Base-by-base conservation (phyloP, 768 basidiomycete species). In the Grammothele lineata region DNA sequence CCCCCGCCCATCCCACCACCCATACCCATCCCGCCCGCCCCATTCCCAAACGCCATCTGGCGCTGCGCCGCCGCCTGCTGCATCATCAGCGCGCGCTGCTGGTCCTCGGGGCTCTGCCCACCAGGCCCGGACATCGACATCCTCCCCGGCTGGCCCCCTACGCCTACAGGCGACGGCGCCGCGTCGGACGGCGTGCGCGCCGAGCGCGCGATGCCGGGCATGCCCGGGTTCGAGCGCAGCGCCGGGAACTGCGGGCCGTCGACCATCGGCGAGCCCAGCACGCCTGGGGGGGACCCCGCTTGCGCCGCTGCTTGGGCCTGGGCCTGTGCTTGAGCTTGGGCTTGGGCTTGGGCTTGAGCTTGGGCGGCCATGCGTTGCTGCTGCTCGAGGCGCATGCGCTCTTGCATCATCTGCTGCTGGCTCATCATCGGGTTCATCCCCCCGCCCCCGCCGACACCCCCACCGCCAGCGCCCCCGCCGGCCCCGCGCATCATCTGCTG, bases 191-290 rank as follows among this genome's bases (percentile, higher is more conserved):
- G 87, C 34, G 87, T 87, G 45, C 85, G 74, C 40, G 79, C 77
- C 55, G 81, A 87, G 56, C 87, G 72, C 18, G 86, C 83, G 43
- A 89, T 89, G 11, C 85, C 85, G 0, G 84, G 85, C 43, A 87
- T 82, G 18, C 77, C 63, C 34, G 72, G 66, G 58, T 79, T 83
- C 34, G 81, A 82, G 17, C 80, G 72, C 24, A 83, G 64, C 5
- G 71, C 69, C 11, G 78, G 73, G 48, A 77, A 76, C 45, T 56
- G 57, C 21, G 37, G 70, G 65, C 56, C 65, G 59, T 41, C 64
- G 59, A 50, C 66, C 53, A 54, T 55, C 10, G 58, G 78, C 63
- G 63, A 34, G 36, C 48, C 42, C 48, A 49, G 43, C 0, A 24
- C 27, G 37, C 18, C 36, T 2, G 52, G 56, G 18, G 55, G 61